A percentile compares a stretch with the other conserved stretches of the same genome.
phyloP scores from a whole-genome alignment of 2,329 filamentous ascomycete species.

The Cytospora chrysosperma region DNA sequence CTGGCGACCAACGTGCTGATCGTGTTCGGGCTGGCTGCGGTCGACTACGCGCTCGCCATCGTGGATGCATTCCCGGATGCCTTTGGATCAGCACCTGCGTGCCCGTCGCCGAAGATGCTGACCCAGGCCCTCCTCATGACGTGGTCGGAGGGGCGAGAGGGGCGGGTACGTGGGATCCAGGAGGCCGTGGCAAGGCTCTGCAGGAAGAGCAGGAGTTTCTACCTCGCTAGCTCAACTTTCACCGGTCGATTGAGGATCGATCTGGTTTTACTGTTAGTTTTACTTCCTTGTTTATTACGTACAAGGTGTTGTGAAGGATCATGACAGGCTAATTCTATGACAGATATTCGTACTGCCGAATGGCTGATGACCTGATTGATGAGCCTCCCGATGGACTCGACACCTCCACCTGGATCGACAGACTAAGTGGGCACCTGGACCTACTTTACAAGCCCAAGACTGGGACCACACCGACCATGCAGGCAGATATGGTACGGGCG shows the following conservation, averaged over 20 bases:
- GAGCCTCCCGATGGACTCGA: slow-evolving; percentile 54
- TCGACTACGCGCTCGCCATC: slow-evolving; percentile 68
- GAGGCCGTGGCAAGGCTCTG: slow-evolving; percentile 59
- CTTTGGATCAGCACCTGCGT: slow-evolving; percentile 50
- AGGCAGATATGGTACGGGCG: neutral
- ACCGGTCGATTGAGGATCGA: slow-evolving; percentile 67
- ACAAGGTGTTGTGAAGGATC: neutral
- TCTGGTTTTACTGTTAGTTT: slow-evolving; percentile 57
- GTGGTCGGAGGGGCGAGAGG: slow-evolving; percentile 52
- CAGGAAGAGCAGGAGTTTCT: slow-evolving; percentile 71
- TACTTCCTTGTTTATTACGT: neutral
- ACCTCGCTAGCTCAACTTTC: slow-evolving; percentile 69
- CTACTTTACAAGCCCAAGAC: slow-evolving; percentile 44
- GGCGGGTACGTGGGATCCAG: slow-evolving; percentile 55
- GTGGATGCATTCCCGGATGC: slow-evolving; percentile 60
- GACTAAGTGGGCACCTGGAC: slow-evolving; percentile 57
- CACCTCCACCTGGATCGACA: slow-evolving; percentile 57
- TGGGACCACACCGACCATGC: slow-evolving; percentile 29
- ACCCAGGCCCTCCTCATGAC: slow-evolving; percentile 50
- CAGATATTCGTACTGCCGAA: slow-evolving; percentile 70
- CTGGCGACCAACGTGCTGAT: slow-evolving; percentile 67
- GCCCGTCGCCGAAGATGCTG: slow-evolving; percentile 50
- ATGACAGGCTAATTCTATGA: slow-evolving; percentile 17
- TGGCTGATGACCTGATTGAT: slow-evolving; percentile 72
- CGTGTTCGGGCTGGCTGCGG: slow-evolving; percentile 66